Evolutionary conservation across 495 filamentous ascomycete genomes (phyloP).

Genomic region (Elaphomyces granulatus): DNA sequence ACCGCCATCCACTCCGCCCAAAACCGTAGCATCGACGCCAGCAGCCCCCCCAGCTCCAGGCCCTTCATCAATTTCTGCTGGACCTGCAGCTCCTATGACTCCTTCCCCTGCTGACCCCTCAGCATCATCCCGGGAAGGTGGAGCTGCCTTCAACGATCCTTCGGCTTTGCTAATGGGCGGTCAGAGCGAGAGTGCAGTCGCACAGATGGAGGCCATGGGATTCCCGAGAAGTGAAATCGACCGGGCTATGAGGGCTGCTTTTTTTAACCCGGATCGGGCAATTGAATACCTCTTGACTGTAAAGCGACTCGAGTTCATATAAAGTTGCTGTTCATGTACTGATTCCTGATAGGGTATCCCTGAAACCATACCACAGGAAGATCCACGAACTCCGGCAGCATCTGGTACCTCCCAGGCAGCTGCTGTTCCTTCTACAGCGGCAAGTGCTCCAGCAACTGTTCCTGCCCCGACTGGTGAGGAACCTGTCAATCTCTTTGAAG

Average conservation of each 20-base stretch:
- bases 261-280: slow-evolving; percentile 90
- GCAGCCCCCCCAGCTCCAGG: slow-evolving; percentile 55
- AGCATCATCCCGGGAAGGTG: slow-evolving; percentile 20
- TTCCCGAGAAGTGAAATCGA: slow-evolving; percentile 78
- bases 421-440: slow-evolving; percentile 23
- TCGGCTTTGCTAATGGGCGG: slow-evolving; percentile 73
- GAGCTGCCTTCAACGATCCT: slow-evolving; percentile 50
- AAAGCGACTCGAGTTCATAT: slow-evolving; percentile 20
- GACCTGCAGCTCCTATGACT: slow-evolving; percentile 44
- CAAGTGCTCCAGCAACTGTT: slow-evolving; percentile 17
- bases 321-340: not conserved
- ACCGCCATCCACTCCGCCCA: slow-evolving; percentile 44
- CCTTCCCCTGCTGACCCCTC: slow-evolving; percentile 49
- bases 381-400: slow-evolving; percentile 32
- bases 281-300: slow-evolving; percentile 90
- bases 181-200: slow-evolving; percentile 69
- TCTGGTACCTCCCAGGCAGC: slow-evolving; percentile 19
- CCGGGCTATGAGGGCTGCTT: slow-evolving; percentile 87
- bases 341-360: slow-evolving; percentile 61
- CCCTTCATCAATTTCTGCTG: slow-evolving; percentile 44
- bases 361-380: slow-evolving; percentile 60
- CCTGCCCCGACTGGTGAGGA: slow-evolving; percentile 35
- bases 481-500: slow-evolving; percentile 85
- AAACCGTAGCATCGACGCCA: slow-evolving; percentile 32
- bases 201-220: slow-evolving; percentile 96